Conservation (phyloP, 768 basidiomycete genomes). For the Ramaria rubella region DNA sequence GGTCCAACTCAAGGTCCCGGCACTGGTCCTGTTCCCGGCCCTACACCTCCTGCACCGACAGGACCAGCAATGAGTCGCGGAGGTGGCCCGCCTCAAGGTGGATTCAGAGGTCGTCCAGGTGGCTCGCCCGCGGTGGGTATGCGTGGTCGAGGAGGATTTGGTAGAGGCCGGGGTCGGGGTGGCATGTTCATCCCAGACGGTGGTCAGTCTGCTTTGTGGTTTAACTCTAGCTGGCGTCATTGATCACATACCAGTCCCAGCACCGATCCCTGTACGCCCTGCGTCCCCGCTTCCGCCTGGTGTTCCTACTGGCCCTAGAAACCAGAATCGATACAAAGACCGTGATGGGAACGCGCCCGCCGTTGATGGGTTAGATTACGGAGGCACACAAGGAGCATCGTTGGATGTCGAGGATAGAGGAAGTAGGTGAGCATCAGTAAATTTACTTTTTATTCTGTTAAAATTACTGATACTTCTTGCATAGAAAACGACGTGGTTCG, state of each 20-base stretch:
- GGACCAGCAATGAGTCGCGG: constrained; percentile 7
- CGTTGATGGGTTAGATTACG: constrained; percentile 86
- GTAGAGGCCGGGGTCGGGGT: constrained; percentile 32
- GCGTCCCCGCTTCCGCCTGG: constrained; percentile 82
- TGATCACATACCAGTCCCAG: constrained; percentile 16
- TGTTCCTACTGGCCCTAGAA: constrained; percentile 82
- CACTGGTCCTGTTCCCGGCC: constrained; percentile 34
- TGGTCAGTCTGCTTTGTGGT: constrained; percentile 23
- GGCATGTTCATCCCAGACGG: constrained; percentile 34
- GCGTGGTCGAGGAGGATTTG: constrained; percentile 39
- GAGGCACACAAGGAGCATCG: constrained; percentile 36
- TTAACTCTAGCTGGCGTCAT: constrained; percentile 18
- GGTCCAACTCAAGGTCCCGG: background rate
- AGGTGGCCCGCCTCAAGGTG: constrained; percentile 4
- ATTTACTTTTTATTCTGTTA: constrained; percentile 35
- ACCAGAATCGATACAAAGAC: constrained; percentile 88
- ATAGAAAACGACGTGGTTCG: constrained; percentile 67
- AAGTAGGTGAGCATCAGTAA: constrained; percentile 45
- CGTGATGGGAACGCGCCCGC: constrained; percentile 79
- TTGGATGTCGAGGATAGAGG: constrained; percentile 29
- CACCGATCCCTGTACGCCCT: constrained; percentile 59
- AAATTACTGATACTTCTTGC: constrained; percentile 2
- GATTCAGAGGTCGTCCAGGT: constrained; percentile 5
- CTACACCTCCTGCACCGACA: constrained; percentile 1
- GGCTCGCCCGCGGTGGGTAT: constrained; percentile 22